Conservation (phyloP, 208 protist genomes). For the Strigomonas oncopelti region DNA sequence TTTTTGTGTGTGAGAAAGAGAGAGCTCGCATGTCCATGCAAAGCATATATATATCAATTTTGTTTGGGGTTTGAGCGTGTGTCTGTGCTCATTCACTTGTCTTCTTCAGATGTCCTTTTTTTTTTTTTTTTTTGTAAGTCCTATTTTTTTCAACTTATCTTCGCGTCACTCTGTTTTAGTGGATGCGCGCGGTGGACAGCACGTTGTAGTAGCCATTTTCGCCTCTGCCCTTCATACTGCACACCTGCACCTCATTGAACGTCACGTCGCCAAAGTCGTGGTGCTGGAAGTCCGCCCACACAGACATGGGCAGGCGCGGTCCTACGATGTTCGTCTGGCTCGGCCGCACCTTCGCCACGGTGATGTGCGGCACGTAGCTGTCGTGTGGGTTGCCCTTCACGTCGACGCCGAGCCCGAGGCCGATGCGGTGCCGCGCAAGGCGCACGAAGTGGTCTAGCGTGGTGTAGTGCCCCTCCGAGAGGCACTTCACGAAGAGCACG, state of each 20-base stretch:
- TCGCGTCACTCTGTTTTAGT: too few species aligned
- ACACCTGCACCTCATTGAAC: slow-evolving; percentile 64
- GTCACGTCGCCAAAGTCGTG: slow-evolving; percentile 84
- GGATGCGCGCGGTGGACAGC: slow-evolving; percentile 21
- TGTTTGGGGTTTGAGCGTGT: too few species aligned
- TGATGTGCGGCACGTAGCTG: slow-evolving; percentile 86
- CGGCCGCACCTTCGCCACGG: slow-evolving; percentile 76
- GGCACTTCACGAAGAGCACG: slow-evolving; percentile 71
- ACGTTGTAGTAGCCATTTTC: slow-evolving; percentile 74
- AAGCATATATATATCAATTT: too few species aligned
- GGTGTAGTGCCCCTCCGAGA: slow-evolving; percentile 59
- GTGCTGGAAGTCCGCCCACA: slow-evolving; percentile 74
- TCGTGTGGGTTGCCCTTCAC: slow-evolving; percentile 87
- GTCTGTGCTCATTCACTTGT: too few species aligned
- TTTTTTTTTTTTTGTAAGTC: not conserved
- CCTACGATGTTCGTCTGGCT: slow-evolving; percentile 47
- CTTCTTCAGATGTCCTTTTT: not conserved
- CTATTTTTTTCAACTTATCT: not conserved
- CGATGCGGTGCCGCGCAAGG: slow-evolving; percentile 45
- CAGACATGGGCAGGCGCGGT: slow-evolving; percentile 39
- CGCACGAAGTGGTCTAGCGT: slow-evolving; percentile 57
- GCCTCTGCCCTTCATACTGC: slow-evolving; percentile 56
- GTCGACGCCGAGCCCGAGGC: slow-evolving; percentile 53
- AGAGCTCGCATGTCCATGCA: too few species aligned
- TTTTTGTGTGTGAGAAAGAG: too few species aligned